phyloP scores from a whole-genome alignment of 768 basidiomycete genomes.

The Russula earlei region DNA sequence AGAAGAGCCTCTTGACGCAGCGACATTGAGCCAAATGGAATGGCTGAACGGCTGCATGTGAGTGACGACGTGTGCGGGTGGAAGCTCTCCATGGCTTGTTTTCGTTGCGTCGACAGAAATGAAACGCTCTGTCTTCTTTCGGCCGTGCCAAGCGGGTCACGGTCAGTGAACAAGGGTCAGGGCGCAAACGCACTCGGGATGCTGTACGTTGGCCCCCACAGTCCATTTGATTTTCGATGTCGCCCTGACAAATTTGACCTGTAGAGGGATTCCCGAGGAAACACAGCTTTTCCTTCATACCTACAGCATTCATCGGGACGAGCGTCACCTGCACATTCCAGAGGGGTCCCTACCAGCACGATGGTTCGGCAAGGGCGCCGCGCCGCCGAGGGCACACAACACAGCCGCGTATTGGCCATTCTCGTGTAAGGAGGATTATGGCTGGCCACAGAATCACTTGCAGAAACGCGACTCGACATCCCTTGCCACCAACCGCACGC shows the following conservation, averaged over 20 bases:
- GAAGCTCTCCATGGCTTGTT: not conserved
- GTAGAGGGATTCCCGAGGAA: constrained; percentile 8
- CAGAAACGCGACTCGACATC: too few relatives aligned
- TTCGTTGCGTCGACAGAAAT: constrained; percentile 30
- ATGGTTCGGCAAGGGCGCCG: not conserved
- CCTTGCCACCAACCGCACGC: too few relatives aligned
- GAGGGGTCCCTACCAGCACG: constrained; percentile 11
- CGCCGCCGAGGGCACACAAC: constrained; percentile 21
- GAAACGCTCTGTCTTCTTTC: constrained; percentile 42
- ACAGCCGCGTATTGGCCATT: constrained; percentile 33
- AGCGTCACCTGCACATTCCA: constrained; percentile 6
- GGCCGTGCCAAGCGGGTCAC: constrained; percentile 39
- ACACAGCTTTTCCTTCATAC: constrained; percentile 12
- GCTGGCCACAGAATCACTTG: too few relatives aligned
- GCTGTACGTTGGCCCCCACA: not conserved
- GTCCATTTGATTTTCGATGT: not conserved
- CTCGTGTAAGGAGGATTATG: too few relatives aligned
- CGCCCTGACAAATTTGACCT: not conserved
- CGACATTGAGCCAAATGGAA: constrained; percentile 6
- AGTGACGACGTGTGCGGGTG: not conserved
- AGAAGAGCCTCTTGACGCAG: constrained; percentile 11
- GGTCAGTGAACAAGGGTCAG: constrained; percentile 29
- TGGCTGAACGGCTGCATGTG: constrained; percentile 16
- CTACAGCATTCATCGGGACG: constrained; percentile 14
- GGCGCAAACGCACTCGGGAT: constrained; percentile 23